Percentiles rank a stretch among this genome's conserved stretches.
Evolutionary conservation across 1,284 basidiomycete species (phyloP).

Genomic region (Marasmius tenuissimus): DNA sequence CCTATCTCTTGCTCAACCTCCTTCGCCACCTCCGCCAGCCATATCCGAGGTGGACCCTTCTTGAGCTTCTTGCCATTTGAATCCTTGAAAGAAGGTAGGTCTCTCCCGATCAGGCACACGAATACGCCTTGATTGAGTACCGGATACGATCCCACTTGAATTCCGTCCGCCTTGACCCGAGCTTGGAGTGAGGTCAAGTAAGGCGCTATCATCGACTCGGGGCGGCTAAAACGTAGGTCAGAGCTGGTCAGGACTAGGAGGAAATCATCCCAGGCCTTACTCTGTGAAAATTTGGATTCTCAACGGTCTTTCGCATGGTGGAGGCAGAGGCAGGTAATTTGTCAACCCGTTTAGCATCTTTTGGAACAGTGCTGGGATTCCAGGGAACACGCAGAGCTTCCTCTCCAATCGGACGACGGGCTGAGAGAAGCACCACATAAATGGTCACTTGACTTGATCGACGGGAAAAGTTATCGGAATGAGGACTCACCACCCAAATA

Average conservation of each 20-base stretch:
- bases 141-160: slow-evolving; percentile 86
- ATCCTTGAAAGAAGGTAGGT: slow-evolving; percentile 21
- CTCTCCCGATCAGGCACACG: slow-evolving; percentile 73
- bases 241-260: not conserved
- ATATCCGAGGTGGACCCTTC: slow-evolving; percentile 37
- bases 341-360: slow-evolving; percentile 74
- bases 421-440: slow-evolving; percentile 31
- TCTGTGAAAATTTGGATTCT: slow-evolving; percentile 78
- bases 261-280: slow-evolving; percentile 39
- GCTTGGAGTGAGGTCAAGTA: slow-evolving; percentile 80
- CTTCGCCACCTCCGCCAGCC: slow-evolving; percentile 54
- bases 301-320: slow-evolving; percentile 65
- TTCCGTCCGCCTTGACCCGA: slow-evolving; percentile 71
- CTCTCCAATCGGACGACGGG: slow-evolving; percentile 83
- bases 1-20: slow-evolving; percentile 65
- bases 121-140: slow-evolving; percentile 60
- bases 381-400: slow-evolving; percentile 88
- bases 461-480: not conserved
- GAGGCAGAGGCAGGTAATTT: slow-evolving; percentile 76
- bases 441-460: not conserved
- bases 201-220: slow-evolving; percentile 89
- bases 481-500: slow-evolving; percentile 75
- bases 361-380: slow-evolving; percentile 86
- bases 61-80: slow-evolving; percentile 15
- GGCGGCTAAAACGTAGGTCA: slow-evolving; percentile 45